phyloP scores from a whole-genome alignment of 345 rosid genomes.

The Gynandropsis gynandra region DNA sequence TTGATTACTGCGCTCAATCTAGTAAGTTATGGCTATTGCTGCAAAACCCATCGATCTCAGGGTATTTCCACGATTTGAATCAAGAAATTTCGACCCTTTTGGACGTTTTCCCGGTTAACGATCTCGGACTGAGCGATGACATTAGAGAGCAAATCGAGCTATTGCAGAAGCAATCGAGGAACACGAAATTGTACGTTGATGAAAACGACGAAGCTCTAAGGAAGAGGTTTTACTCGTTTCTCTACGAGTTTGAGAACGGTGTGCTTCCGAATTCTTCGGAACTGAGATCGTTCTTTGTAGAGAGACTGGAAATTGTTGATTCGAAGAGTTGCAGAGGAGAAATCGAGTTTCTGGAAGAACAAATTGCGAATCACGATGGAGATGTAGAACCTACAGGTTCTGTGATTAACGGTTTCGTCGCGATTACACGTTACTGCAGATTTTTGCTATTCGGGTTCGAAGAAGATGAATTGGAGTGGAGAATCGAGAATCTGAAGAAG shows the following conservation, averaged over 20 bases:
- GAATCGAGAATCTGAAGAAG: slow-evolving; percentile 43
- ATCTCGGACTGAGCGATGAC: slow-evolving; percentile 58
- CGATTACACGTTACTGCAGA: slow-evolving; percentile 65
- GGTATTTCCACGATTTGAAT: slow-evolving; percentile 90
- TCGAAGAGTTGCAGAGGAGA: slow-evolving; percentile 54
- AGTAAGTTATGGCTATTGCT: slow-evolving; percentile 90
- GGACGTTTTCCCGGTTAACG: slow-evolving; percentile 70
- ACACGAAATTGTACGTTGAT: slow-evolving; percentile 50
- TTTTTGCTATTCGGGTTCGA: slow-evolving; percentile 71
- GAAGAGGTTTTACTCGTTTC: slow-evolving; percentile 41
- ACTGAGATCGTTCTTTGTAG: slow-evolving; percentile 52
- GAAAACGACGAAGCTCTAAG: slow-evolving; percentile 64
- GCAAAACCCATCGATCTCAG: slow-evolving; percentile 72
- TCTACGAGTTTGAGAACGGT: slow-evolving; percentile 61
- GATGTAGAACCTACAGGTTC: slow-evolving; percentile 80
- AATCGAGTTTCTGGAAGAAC: slow-evolving; percentile 89
- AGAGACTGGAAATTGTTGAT: slow-evolving; percentile 50
- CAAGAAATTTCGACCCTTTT: slow-evolving; percentile 81
- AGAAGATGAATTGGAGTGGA: slow-evolving; percentile 45
- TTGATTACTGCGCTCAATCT: slow-evolving; percentile 70
- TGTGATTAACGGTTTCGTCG: slow-evolving; percentile 77
- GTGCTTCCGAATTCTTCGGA: slow-evolving; percentile 34
- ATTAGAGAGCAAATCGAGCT: slow-evolving; percentile 75
- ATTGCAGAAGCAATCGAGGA: slow-evolving; percentile 52
- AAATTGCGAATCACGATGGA: slow-evolving; percentile 73